Base-by-base conservation (phyloP, 169 alveolate genomes). In the Plasmodium relictum region DNA sequence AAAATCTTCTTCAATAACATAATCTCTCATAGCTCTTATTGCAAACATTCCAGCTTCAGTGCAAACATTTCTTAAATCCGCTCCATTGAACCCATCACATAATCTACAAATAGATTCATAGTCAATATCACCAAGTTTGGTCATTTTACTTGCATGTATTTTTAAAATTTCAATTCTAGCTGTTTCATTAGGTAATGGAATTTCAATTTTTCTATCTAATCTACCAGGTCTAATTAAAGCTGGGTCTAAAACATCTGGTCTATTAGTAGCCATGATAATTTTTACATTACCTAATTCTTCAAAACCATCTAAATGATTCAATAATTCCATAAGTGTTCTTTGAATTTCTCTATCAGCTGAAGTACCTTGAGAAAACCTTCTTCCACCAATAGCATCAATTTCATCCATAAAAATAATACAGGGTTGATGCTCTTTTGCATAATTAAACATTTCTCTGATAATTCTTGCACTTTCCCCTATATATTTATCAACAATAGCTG, bases 381-480 rank as follows among this genome's bases (percentile, higher is more conserved):
- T 96, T 14, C 99, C 99, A 54, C 99, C 99, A 74, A 98, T 98
- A 44, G 99, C 99, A 93, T 99, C 99, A 70, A 98, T 98, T 95
- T 99, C 99, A 94, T 98, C 99, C 99, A 99, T 98, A 88, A 99
- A 98, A 20, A 99, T 98, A 91, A 99, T 98, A 93, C 99, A 98
- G 3, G 99, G 99, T 92, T 98, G 98, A 91, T 99, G 99, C 65
- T 98, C 99, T 94, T 97, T 97, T 4, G 99, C 99, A 94, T 98
- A 98, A 14, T 97, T 98, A 89, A 99, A 99, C 99, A 99, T 98
- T 94, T 98, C 99, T 65, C 99, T 97, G 45, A 99, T 98, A 48
- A 98, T 98, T 78, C 99, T 96, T 6, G 99, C 99, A 68, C 99
- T 96, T 94, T 98, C 99, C 20, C 99, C 99, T 69, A 98, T 98